These are phyloP conservation scores for maize (Zea mays) DNA, from an alignment of 176 grass and related monocot species.

Conservation along the genomic window Zm-B73-REFERENCE-NAM-5.0 NC_050099.1:91159501-91160000, in stretches of 20 bases:
- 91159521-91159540: slow-evolving; percentile 67
- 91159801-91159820: slow-evolving; percentile 88
- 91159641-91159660: too few species aligned
- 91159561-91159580: background rate
- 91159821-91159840: slow-evolving; percentile 94
- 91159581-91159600: background rate
- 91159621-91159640: background rate
- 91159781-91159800: slow-evolving; percentile 74
- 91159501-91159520: slow-evolving; percentile 96
- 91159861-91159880: slow-evolving; percentile 76
- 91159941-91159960: too few species aligned
- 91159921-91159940: slow-evolving; percentile 34
- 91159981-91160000: too few species aligned
- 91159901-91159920: slow-evolving; percentile 89
- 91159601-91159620: background rate
- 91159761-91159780: slow-evolving; percentile 24
- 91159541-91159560: slow-evolving; percentile 38
- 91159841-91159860: slow-evolving; percentile 78
- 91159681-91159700: too few species aligned
- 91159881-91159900: slow-evolving; percentile 98
- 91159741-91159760: too few species aligned
- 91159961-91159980: too few species aligned
- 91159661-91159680: too few species aligned
- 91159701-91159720: too few species aligned
- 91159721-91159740: too few species aligned